A percentile compares a stretch with the other conserved stretches of the same genome.
Conservation (phyloP, 345 rosid genomes). For the Crucihimalaya himalaica region DNA sequence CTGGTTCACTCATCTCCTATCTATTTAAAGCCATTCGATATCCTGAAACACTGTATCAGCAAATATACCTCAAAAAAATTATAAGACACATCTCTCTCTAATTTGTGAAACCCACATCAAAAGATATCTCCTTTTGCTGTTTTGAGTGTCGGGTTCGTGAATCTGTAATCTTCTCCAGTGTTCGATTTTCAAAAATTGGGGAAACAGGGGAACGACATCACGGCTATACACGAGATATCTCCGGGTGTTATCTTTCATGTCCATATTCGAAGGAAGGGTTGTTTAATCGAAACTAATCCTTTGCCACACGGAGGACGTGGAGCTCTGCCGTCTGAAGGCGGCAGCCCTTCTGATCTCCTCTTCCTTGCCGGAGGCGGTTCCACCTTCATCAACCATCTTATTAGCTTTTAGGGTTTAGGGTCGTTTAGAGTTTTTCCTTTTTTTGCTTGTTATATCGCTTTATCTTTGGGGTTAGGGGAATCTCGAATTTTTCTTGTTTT, state of each 20-base stretch:
- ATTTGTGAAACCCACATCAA: background rate
- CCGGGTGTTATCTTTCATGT: conserved; percentile 65
- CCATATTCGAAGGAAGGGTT: conserved; percentile 89
- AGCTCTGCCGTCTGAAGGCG: conserved; percentile 99
- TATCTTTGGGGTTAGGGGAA: conserved; percentile 3
- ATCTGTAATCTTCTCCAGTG: conserved; percentile 19
- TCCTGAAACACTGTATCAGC: conserved; percentile 12
- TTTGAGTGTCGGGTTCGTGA: conserved; percentile 28
- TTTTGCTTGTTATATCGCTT: background rate
- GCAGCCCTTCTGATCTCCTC: conserved; percentile 99
- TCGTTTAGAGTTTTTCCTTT: background rate
- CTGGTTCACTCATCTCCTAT: conserved; percentile 48
- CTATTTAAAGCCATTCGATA: conserved; percentile 40
- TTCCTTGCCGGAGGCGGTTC: conserved; percentile 98
- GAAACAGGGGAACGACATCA: conserved; percentile 78
- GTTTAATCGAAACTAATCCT: conserved; percentile 79
- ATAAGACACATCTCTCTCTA: background rate
- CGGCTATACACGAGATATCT: conserved; percentile 86
- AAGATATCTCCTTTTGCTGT: conserved; percentile 27
- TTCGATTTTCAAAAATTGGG: conserved; percentile 38
- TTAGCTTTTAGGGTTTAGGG: conserved; percentile 31
- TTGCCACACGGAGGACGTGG: conserved; percentile 99
- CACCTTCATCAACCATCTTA: conserved; percentile 1
- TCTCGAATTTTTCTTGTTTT: background rate
- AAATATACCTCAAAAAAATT: background rate